A percentile compares a stretch with the other conserved stretches of the same genome.
Evolutionary conservation across 2,329 filamentous ascomycete species (phyloP).

Genomic region (Fusarium algeriense): DNA sequence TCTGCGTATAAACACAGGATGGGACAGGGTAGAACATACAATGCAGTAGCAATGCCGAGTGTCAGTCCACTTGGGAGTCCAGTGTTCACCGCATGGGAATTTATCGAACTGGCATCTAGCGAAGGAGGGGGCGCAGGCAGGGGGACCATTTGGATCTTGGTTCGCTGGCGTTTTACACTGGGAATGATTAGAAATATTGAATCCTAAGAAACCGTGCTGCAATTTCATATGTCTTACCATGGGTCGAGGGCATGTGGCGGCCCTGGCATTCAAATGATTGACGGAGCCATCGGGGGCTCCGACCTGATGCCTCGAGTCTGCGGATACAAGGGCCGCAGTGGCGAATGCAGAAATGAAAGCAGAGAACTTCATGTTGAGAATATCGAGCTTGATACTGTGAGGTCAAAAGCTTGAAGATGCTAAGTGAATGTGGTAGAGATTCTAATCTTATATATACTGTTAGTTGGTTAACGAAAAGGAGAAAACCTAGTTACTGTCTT

Average conservation of each 20-base stretch:
- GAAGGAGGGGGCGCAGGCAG: background rate
- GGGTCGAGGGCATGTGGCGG: fast-evolving
- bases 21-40: fast-evolving
- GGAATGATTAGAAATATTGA: fast-evolving
- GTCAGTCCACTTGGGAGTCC: background rate
- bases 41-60: background rate
- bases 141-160: background rate
- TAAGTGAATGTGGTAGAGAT: background rate
- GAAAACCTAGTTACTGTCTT: fast-evolving
- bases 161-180: background rate
- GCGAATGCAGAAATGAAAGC: background rate
- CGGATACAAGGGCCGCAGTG: background rate
- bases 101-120: background rate
- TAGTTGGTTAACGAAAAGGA: fast-evolving
- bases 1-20: fast-evolving
- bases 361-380: background rate
- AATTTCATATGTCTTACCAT: background rate
- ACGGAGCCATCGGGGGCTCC: background rate
- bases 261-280: background rate
- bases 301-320: background rate
- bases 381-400: fast-evolving
- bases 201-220: fast-evolving
- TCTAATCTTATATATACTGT: background rate
- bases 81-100: background rate
- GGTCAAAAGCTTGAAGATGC: background rate